Conservation (phyloP, 371 early-diverging fungal species). For the Circinella minor region DNA sequence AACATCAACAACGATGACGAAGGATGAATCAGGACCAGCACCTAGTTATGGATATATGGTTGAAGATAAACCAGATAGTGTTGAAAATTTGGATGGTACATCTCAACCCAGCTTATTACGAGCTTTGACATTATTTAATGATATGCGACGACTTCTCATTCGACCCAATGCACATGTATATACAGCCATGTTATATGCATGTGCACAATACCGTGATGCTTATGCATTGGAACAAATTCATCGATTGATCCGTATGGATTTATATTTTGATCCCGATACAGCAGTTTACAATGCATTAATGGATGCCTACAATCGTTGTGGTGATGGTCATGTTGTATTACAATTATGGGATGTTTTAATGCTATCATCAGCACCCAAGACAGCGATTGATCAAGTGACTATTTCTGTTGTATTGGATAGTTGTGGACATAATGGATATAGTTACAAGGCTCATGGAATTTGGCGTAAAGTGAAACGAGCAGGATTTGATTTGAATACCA, state of each 20-base stretch:
- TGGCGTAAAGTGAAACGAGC: slow-evolving; percentile 32
- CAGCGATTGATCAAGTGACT: slow-evolving; percentile 25
- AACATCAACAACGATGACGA: no score
- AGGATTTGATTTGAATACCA: slow-evolving; percentile 34
- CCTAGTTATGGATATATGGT: slow-evolving; percentile 30
- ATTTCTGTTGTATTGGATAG: slow-evolving; percentile 29
- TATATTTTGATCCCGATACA: slow-evolving; percentile 43
- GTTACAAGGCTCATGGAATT: slow-evolving; percentile 29
- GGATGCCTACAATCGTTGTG: slow-evolving; percentile 41
- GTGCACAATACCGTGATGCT: slow-evolving; percentile 33
- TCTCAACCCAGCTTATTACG: slow-evolving; percentile 34
- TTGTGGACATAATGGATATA: slow-evolving; percentile 35
- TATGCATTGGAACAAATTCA: slow-evolving; percentile 43
- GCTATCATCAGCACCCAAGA: slow-evolving; percentile 18
- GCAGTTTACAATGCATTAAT: slow-evolving; percentile 43
- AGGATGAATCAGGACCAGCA: neutral
- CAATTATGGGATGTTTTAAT: slow-evolving; percentile 42
- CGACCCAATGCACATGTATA: slow-evolving; percentile 48
- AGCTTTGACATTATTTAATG: slow-evolving; percentile 43
- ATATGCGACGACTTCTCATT: slow-evolving; percentile 48
- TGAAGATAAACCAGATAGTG: slow-evolving; percentile 22
- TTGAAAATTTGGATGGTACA: slow-evolving; percentile 27
- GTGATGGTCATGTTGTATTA: slow-evolving; percentile 32
- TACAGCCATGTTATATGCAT: slow-evolving; percentile 35
- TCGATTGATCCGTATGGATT: slow-evolving; percentile 48